These are phyloP conservation scores for Pleurotus platypus DNA, from an alignment of 768 basidiomycete species.

Conservation along the genomic window DNA sequence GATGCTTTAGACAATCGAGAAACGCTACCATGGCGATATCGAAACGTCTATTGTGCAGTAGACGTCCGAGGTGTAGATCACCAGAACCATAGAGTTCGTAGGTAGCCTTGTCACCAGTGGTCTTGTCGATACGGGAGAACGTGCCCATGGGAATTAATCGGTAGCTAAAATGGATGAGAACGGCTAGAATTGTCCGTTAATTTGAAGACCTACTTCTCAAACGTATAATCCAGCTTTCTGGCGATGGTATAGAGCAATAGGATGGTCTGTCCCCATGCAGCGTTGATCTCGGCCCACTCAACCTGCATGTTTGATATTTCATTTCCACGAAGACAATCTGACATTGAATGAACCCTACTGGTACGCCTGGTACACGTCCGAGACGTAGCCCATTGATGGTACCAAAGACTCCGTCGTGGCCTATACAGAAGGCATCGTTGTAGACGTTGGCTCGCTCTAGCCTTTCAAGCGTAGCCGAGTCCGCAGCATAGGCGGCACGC, in stretches of 20 bases:
- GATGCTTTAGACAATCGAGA: slow-evolving; percentile 89
- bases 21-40: slow-evolving; percentile 96
- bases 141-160: slow-evolving; percentile 92
- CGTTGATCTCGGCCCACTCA: slow-evolving; percentile 98
- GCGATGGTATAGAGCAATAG: slow-evolving; percentile 89
- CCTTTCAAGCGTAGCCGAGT: slow-evolving; percentile 74
- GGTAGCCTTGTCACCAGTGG: slow-evolving; percentile 71
- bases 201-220: slow-evolving; percentile 62
- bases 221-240: slow-evolving; percentile 85
- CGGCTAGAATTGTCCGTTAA: neutral
- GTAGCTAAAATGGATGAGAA: slow-evolving; percentile 50
- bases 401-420: slow-evolving; percentile 91
- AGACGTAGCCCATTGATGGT: slow-evolving; percentile 97
- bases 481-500: slow-evolving; percentile 74
- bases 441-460: slow-evolving; percentile 92
- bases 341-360: slow-evolving; percentile 41
- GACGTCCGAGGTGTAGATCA: slow-evolving; percentile 81
- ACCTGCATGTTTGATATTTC: slow-evolving; percentile 45
- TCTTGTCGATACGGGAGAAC: slow-evolving; percentile 88
- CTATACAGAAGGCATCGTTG: slow-evolving; percentile 94
- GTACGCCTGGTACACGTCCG: slow-evolving; percentile 80
- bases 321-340: neutral
- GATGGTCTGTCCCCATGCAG: slow-evolving; percentile 97
- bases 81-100: slow-evolving; percentile 96
- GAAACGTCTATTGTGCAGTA: slow-evolving; percentile 93